These are phyloP conservation scores for Hawksworthiomyces lignivorus DNA, from an alignment of 2,329 filamentous ascomycete genomes.

Conservation along the genomic window DNA sequence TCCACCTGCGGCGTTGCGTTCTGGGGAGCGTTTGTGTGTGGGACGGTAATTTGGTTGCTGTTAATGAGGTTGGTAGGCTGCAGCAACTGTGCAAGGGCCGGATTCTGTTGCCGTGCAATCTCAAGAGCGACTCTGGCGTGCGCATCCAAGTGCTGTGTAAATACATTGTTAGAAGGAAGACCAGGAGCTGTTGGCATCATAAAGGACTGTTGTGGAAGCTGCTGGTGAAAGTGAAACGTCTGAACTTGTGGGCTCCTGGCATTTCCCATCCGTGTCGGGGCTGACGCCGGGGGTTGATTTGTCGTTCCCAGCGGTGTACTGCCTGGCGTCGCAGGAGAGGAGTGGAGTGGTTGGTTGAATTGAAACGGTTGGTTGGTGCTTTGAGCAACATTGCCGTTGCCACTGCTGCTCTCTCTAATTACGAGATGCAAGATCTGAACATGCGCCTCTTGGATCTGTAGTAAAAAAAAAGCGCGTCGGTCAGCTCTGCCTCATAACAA, in stretches of 20 bases:
- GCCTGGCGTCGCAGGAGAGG: background rate
- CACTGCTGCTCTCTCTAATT: constrained; percentile 1
- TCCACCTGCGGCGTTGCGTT: too few relatives aligned
- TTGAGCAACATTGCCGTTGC: background rate
- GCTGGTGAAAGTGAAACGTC: background rate
- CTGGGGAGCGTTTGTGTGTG: background rate
- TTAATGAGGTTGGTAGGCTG: too few relatives aligned
- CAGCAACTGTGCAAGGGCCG: background rate
- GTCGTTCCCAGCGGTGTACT: background rate
- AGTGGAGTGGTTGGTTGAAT: background rate
- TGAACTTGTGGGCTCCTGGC: background rate
- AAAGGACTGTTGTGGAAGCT: background rate
- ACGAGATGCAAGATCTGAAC: constrained; percentile 7
- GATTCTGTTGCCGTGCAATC: background rate
- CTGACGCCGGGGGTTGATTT: too few relatives aligned
- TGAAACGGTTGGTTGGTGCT: background rate
- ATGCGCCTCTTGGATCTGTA: constrained; percentile 1
- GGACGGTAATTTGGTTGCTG: too few relatives aligned
- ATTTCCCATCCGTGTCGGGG: background rate
- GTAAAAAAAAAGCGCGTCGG: background rate
- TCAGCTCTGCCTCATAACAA: background rate
- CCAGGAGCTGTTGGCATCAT: background rate
- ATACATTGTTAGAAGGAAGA: background rate
- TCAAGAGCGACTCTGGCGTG: background rate
- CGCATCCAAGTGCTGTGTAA: background rate